These are phyloP conservation scores for Trichoderma polysporum DNA, from an alignment of 2,329 filamentous ascomycete species.

Conservation along the genomic window DNA sequence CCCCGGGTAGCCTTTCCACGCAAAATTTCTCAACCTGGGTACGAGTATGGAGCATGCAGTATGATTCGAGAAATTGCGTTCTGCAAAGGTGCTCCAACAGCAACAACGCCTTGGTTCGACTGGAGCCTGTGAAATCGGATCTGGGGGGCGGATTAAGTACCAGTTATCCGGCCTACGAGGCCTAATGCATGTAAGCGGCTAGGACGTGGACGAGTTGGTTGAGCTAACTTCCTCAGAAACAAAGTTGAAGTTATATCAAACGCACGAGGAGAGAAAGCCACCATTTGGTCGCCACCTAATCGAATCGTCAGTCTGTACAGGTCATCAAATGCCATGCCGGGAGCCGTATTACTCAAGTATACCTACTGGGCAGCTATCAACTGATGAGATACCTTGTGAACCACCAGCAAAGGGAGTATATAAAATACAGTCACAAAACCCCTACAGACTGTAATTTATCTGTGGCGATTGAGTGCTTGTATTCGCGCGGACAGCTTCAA, in stretches of 20 bases:
- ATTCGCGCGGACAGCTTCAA: background rate
- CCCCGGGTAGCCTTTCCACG: background rate
- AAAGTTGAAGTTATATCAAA: background rate
- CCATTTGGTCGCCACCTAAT: background rate
- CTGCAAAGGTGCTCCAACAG: background rate
- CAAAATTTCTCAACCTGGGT: background rate
- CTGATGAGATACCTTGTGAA: background rate
- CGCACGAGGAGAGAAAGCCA: background rate
- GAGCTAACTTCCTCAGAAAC: background rate
- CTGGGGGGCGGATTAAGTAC: background rate
- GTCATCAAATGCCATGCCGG: too few species aligned
- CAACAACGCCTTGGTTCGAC: background rate
- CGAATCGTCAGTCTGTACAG: background rate
- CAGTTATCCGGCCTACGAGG: background rate
- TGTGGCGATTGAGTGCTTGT: background rate
- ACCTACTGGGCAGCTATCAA: background rate
- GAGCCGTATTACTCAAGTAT: too few species aligned
- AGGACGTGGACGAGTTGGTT: background rate
- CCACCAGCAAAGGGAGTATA: background rate
- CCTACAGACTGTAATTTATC: background rate
- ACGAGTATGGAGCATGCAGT: background rate
- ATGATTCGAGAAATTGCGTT: background rate
- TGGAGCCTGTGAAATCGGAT: background rate
- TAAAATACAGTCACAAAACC: too few species aligned
- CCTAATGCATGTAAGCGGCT: slow-evolving; percentile 11